Base-by-base conservation (phyloP, 441 rosid genomes). In the Pelargonium citronellum region DNA sequence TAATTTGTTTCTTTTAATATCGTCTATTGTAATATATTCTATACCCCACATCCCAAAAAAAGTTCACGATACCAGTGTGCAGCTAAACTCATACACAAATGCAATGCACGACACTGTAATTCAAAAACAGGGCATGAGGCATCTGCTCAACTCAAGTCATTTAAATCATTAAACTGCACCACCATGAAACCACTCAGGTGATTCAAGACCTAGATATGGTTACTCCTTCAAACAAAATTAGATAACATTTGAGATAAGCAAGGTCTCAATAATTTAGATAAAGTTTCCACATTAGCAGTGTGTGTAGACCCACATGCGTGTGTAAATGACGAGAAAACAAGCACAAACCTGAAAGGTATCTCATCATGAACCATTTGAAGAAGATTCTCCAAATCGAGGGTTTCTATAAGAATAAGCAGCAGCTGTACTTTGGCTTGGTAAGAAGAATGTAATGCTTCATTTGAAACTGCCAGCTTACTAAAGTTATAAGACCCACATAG, bases 311-410 rank as follows among this genome's bases (percentile, higher is more conserved):
- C 39, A 34, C 39, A 24, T 34, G 1, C 8, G 70, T 41, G 72
- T 47, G 22, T 5, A 57, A 57, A 57, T 57, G 63, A 15, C 57
- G n/a, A 37, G 19, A 75, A 77, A 71, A 55, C 16, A 43, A 51
- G 70, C 61, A 17, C 78, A 53, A 69, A 95, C 98, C 97, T 92
- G 89, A 88, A 88, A 78, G 98, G 94, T 24, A 78, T 79, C 78
- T 79, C 88, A 71, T 92, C 98, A 74, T 91, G 94, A 78, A 92
- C 87, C 90, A 95, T 84, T 71, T 89, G 90, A 76, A 95, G 93
- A 80, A 95, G 90, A 79, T 80, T 89, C 80, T 92, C 92, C 79
- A 95, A 83, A 84, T 87, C 86, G 78, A 95, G 78, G 7, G 97
- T 84, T 83, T 89, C 91, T 67, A 91, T 85, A 67, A 95, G 97